Conservation (phyloP, 345 rosid genomes). For the Salix udensis region DNA sequence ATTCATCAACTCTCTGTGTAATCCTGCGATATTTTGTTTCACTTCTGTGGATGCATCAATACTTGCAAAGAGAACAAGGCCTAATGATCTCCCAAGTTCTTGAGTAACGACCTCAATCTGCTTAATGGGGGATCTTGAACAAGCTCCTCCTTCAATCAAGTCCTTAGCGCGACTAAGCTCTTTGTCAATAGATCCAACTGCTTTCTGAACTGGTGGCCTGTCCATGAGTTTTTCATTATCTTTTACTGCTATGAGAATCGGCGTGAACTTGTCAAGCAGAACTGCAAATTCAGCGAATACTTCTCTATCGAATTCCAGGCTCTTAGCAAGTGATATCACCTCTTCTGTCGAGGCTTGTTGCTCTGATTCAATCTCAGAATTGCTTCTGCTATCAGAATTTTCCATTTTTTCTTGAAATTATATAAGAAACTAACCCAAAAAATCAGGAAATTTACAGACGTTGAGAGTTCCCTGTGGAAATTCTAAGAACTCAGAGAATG, state of each 20-base stretch:
- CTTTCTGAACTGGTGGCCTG: slow-evolving; percentile 38
- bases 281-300: slow-evolving; percentile 33
- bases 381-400: slow-evolving; percentile 27
- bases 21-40: slow-evolving; percentile 35
- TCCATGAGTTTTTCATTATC: slow-evolving; percentile 29
- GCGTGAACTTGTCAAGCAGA: slow-evolving; percentile 44
- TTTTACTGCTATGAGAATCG: slow-evolving; percentile 36
- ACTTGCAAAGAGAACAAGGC: slow-evolving; percentile 57
- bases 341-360: slow-evolving; percentile 33
- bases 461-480: neutral
- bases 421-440: neutral
- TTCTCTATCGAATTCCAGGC: slow-evolving; percentile 30
- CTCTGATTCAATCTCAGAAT: slow-evolving; percentile 34
- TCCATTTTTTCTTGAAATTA: slow-evolving; percentile 18
- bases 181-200: slow-evolving; percentile 38
- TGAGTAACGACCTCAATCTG: slow-evolving; percentile 42
- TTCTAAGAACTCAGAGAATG: neutral
- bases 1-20: slow-evolving; percentile 59
- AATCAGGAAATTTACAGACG: neutral
- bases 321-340: slow-evolving; percentile 33
- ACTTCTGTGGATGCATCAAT: slow-evolving; percentile 36
- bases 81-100: slow-evolving; percentile 67
- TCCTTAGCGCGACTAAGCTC: slow-evolving; percentile 42
- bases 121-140: slow-evolving; percentile 29
- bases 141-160: slow-evolving; percentile 25